phyloP scores from a whole-genome alignment of 106 monocot species.

The Amphibolis antarctica region DNA sequence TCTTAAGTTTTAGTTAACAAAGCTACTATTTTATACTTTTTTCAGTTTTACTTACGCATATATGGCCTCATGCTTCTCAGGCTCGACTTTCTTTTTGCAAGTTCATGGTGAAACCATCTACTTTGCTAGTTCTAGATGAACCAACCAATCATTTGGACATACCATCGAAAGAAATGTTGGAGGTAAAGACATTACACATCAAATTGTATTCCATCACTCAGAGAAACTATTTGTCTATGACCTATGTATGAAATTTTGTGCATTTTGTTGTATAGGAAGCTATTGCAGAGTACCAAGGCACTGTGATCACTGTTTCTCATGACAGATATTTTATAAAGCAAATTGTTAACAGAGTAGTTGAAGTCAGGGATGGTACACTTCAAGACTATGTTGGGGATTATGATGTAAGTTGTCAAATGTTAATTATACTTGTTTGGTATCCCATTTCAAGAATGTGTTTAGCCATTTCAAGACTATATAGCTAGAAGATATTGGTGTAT shows the following conservation, averaged over 20 bases:
- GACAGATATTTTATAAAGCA: slow-evolving; percentile 95
- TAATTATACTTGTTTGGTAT: background rate
- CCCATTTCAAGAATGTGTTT: background rate
- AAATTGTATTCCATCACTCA: background rate
- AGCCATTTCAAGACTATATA: no score
- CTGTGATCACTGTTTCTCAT: slow-evolving; percentile 97
- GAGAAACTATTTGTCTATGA: no score
- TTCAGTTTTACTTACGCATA: background rate
- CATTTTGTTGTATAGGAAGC: slow-evolving; percentile 56
- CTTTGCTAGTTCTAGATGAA: slow-evolving; percentile 90
- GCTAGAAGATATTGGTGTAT: no score
- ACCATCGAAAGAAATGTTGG: slow-evolving; percentile 98
- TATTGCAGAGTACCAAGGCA: slow-evolving; percentile 75
- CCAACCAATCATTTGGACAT: slow-evolving; percentile 99
- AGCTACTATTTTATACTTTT: background rate
- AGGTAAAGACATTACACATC: slow-evolving; percentile 30
- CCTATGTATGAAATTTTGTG: slow-evolving; percentile 1
- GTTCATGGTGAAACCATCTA: slow-evolving; percentile 98
- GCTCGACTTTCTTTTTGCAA: slow-evolving; percentile 98
- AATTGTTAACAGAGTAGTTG: slow-evolving; percentile 91
- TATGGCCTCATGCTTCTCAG: slow-evolving; percentile 13
- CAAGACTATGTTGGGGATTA: slow-evolving; percentile 98
- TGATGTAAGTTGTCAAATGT: slow-evolving; percentile 40
- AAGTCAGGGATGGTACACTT: slow-evolving; percentile 60
- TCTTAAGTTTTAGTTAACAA: no score